Percentiles rank a stretch among this genome's conserved stretches.
Conservation (phyloP, 345 rosid species). For the Eucalyptus marginata region DNA sequence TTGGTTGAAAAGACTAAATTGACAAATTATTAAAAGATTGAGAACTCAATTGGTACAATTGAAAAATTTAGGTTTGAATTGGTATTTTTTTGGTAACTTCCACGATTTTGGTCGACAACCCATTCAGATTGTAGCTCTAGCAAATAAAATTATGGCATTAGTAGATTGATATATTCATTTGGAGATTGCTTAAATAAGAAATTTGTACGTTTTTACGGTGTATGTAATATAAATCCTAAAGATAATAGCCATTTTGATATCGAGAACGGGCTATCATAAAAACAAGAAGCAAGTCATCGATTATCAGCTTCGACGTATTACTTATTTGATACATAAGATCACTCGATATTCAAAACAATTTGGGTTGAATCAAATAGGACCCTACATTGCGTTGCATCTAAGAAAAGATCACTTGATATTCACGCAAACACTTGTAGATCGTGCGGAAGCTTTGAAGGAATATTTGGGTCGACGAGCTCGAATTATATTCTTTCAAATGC, state of each 20-base stretch:
- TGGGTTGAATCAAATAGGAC: not conserved
- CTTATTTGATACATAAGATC: not conserved
- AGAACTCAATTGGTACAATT: accelerated
- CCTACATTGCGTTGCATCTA: not conserved
- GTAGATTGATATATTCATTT: not conserved
- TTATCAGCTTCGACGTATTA: not conserved
- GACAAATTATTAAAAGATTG: no score
- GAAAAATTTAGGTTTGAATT: accelerated
- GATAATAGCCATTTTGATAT: not conserved
- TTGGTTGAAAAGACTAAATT: no score
- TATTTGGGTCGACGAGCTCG: not conserved
- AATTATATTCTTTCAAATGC: not conserved
- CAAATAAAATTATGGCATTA: not conserved
- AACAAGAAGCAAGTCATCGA: not conserved
- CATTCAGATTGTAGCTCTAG: not conserved
- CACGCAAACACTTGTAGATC: not conserved
- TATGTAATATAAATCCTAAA: not conserved
- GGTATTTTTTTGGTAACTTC: no score
- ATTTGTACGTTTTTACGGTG: not conserved
- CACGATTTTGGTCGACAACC: accelerated
- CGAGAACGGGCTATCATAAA: not conserved
- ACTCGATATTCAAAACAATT: not conserved
- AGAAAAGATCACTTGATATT: not conserved
- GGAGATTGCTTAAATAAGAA: not conserved
- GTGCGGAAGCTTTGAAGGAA: not conserved